A percentile compares a stretch with the other conserved stretches of the same genome.
Evolutionary conservation across 1,284 basidiomycete genomes (phyloP).

Genomic region (Cryptococcus hybrid): DNA sequence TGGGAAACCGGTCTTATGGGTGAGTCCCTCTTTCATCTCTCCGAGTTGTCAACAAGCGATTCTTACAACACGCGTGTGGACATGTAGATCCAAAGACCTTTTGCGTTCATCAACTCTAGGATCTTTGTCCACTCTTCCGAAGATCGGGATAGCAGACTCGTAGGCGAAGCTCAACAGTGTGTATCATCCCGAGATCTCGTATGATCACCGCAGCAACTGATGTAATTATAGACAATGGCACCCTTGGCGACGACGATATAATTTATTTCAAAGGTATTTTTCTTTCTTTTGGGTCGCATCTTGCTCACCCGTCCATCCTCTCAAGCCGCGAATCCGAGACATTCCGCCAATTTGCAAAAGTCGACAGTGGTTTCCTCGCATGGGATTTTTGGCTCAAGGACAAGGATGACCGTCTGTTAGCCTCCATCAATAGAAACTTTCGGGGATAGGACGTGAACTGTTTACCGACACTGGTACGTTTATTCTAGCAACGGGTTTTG

Average conservation of each 20-base stretch:
- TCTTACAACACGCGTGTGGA: neutral
- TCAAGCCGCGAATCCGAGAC: slow-evolving; percentile 45
- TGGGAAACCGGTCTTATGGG: slow-evolving; percentile 75
- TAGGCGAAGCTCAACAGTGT: slow-evolving; percentile 76
- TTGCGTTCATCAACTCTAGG: slow-evolving; percentile 81
- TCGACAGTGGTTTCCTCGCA: slow-evolving; percentile 71
- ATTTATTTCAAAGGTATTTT: slow-evolving; percentile 59
- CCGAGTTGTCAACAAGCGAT: too few relatives aligned
- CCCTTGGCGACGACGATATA: slow-evolving; percentile 73
- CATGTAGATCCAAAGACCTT: slow-evolving; percentile 68
- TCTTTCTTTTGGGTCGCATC: neutral
- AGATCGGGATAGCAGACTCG: slow-evolving; percentile 55
- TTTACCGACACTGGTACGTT: slow-evolving; percentile 66
- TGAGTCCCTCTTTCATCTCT: slow-evolving; percentile 38
- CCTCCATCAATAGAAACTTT: slow-evolving; percentile 67
- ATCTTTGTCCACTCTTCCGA: slow-evolving; percentile 67
- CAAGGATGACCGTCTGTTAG: slow-evolving; percentile 59
- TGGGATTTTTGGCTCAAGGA: slow-evolving; percentile 76
- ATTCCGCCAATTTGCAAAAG: slow-evolving; percentile 68
- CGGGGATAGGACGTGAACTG: slow-evolving; percentile 72
- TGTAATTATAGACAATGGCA: slow-evolving; percentile 62
- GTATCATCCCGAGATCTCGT: neutral
- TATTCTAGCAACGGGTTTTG: too few relatives aligned
- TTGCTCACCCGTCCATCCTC: slow-evolving; percentile 19
- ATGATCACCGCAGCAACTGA: neutral